Evolutionary conservation across 805 yeast genomes (phyloP), one percentile per base, ranked within the genome.

Genomic region (Yamadazyma sp.): DNA sequence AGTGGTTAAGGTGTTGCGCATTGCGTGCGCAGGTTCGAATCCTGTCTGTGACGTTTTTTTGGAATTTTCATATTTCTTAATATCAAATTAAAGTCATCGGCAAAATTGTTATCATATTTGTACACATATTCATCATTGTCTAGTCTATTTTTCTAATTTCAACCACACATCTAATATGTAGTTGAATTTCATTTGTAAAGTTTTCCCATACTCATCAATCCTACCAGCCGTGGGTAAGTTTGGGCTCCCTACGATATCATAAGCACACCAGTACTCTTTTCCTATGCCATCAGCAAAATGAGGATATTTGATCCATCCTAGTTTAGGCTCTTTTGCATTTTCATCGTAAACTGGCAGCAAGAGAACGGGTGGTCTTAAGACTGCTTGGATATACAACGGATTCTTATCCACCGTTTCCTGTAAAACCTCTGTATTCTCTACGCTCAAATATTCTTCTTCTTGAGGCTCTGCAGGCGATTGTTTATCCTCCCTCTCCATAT

Each of bases 11-110:
- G 64, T 69, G 62, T 65, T 47, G 60, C 62, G 67, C 50, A 54
- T 55, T 67, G 59, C 73, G 68, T 64, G 62, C 73, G 73, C 73
- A 68, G 72, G 73, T 68, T 68, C 73, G 73, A 68, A 67, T 67
- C 73, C 72, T 67, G 73, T 66, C 71, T 63, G 70, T 66, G 59
- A 64, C 73, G 73, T 34, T 44, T 46, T 53, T 46, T 52, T 53
- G n/a, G n/a, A n/a, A n/a, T n/a, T n/a, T n/a, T n/a, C n/a, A n/a
- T n/a, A n/a, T n/a, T n/a, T n/a, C n/a, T n/a, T n/a, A n/a, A n/a
- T n/a, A n/a, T n/a, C n/a, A n/a, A n/a, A n/a, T n/a, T n/a, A n/a
- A n/a, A n/a, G n/a, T n/a, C n/a, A n/a, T n/a, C n/a, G n/a, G n/a
- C n/a, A n/a, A n/a, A n/a, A n/a, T n/a, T n/a, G n/a, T n/a, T n/a